Conservation (phyloP, 768 basidiomycete genomes). For the Rhizopogon vinicolor region DNA sequence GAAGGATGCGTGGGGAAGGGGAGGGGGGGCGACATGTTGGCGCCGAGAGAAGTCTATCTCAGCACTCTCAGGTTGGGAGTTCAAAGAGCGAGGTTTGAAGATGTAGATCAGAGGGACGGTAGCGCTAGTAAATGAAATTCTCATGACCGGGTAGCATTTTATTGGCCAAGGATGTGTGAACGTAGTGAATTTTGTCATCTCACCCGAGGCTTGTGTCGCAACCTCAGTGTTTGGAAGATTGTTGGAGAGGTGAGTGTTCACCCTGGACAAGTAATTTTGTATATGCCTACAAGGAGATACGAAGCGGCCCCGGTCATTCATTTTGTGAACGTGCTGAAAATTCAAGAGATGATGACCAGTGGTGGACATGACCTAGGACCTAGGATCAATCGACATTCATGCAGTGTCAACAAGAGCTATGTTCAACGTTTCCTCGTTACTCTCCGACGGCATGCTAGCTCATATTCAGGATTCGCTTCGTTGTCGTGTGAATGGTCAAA, state of each 20-base stretch:
- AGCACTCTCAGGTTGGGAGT: no score
- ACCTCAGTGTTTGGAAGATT: neutral
- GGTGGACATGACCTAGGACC: neutral
- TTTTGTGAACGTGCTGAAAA: neutral
- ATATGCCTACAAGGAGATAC: neutral
- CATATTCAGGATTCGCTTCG: neutral
- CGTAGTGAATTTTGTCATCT: neutral
- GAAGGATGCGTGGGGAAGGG: no score
- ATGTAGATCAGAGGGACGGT: no score
- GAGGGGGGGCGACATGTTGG: no score
- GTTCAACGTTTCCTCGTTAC: neutral
- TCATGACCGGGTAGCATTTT: no score
- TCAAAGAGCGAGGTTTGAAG: no score
- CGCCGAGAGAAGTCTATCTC: no score
- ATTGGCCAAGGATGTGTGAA: no score
- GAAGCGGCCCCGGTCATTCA: neutral
- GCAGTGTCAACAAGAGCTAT: no score
- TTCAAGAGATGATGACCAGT: neutral
- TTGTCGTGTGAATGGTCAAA: neutral
- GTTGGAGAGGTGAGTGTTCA: no score
- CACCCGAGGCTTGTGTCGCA: neutral
- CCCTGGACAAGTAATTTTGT: neutral
- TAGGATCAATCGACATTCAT: neutral
- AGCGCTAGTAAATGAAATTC: no score
- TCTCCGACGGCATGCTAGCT: neutral